Conservation (phyloP, 768 basidiomycete species). For the Boletales sp. region DNA sequence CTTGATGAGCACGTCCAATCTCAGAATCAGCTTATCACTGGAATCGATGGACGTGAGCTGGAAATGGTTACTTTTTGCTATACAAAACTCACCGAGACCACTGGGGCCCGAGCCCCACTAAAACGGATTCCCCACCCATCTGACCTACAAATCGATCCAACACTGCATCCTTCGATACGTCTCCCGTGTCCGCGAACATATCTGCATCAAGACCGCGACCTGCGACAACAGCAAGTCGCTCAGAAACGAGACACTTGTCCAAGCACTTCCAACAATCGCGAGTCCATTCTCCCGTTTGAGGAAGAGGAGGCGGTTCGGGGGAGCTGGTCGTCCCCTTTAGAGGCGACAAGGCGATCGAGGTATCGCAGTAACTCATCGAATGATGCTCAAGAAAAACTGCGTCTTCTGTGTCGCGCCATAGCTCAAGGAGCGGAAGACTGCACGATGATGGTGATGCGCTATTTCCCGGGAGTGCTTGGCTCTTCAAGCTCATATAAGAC, state of each 20-base stretch:
- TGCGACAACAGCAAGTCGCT: slow-evolving; percentile 50
- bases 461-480: slow-evolving; percentile 3
- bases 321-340: not conserved
- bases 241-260: slow-evolving; percentile 76
- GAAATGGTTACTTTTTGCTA: not conserved
- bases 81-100: slow-evolving; percentile 54
- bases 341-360: slow-evolving; percentile 17
- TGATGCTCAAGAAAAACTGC: slow-evolving; percentile 27
- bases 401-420: slow-evolving; percentile 29
- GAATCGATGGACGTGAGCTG: not conserved
- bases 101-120: slow-evolving; percentile 40
- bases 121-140: slow-evolving; percentile 43
- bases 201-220: slow-evolving; percentile 26
- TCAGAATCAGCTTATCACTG: slow-evolving; percentile 23
- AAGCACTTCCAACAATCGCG: slow-evolving; percentile 79
- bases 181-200: slow-evolving; percentile 48
- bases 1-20: slow-evolving; percentile 30
- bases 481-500: slow-evolving; percentile 8
- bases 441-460: slow-evolving; percentile 30
- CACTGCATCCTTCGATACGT: slow-evolving; percentile 53
- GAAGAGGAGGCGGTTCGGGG: slow-evolving; percentile 1
- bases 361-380: slow-evolving; percentile 13
- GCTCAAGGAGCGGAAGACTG: slow-evolving; percentile 28
- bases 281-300: slow-evolving; percentile 46
- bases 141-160: slow-evolving; percentile 53